Percentiles rank a stretch among this genome's conserved stretches.
Evolutionary conservation across 2,329 filamentous ascomycete genomes (phyloP).

Genomic region (Blastomyces percursus): DNA sequence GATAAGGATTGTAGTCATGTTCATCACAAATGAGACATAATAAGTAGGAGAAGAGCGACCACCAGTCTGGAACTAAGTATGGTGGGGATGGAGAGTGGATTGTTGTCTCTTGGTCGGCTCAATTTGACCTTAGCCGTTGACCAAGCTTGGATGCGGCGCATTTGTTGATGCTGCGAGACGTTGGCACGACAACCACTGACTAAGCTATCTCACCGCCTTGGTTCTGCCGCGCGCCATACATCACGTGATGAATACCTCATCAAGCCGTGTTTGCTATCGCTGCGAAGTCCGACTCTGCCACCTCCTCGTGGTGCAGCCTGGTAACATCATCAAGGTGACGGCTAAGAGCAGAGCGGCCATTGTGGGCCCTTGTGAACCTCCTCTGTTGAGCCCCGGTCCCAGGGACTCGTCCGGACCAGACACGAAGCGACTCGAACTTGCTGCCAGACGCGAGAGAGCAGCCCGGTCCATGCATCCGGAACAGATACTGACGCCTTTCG

Average conservation of each 20-base stretch:
- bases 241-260: neutral
- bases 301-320: no score
- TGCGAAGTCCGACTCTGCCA: no score
- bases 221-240: slow-evolving; percentile 24
- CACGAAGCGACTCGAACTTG: no score
- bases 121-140: neutral
- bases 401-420: no score
- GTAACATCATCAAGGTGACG: no score
- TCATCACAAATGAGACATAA: neutral
- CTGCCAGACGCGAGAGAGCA: no score
- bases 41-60: neutral
- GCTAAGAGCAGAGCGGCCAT: no score
- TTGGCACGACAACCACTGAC: slow-evolving; percentile 30
- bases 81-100: slow-evolving; percentile 1
- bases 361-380: no score
- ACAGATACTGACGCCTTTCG: no score
- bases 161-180: slow-evolving; percentile 23
- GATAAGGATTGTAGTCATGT: slow-evolving; percentile 1
- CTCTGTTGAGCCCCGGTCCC: no score
- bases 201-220: slow-evolving; percentile 20
- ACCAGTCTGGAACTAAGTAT: neutral
- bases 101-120: slow-evolving; percentile 1
- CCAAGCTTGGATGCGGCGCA: slow-evolving; percentile 7
- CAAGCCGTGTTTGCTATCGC: no score
- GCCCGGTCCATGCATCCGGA: no score